Percentiles rank a stretch among this genome's conserved stretches.
Evolutionary conservation across 2,329 filamentous ascomycete genomes (phyloP).

Genomic region (Pyrenochaeta sp.): DNA sequence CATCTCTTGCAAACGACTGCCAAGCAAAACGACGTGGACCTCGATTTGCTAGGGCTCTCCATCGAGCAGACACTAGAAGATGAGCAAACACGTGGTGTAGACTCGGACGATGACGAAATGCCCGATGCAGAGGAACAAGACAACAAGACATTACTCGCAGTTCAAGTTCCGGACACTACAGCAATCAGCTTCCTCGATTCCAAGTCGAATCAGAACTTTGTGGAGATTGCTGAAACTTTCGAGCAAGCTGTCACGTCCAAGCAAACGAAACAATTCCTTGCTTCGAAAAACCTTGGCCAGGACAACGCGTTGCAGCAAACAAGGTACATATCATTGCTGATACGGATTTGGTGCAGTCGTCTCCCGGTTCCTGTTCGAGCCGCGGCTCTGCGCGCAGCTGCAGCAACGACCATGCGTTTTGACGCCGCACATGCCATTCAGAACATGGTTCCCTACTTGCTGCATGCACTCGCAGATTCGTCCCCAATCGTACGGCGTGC

Average conservation of each 20-base stretch:
- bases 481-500: conserved; percentile 79
- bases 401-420: conserved; percentile 28
- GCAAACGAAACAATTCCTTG: conserved; percentile 56
- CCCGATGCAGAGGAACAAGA: conserved; percentile 59
- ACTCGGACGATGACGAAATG: conserved; percentile 61
- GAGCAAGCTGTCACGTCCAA: conserved; percentile 35
- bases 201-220: conserved; percentile 31
- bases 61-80: conserved; percentile 24
- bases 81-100: conserved; percentile 13
- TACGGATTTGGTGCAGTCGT: conserved; percentile 76
- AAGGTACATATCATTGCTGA: conserved; percentile 78
- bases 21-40: conserved; percentile 72
- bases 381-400: conserved; percentile 70
- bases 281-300: conserved; percentile 63
- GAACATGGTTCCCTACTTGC: conserved; percentile 79
- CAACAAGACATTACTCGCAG: conserved; percentile 11
- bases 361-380: conserved; percentile 74
- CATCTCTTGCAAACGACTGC: conserved; percentile 73
- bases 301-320: conserved; percentile 66
- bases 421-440: conserved; percentile 72
- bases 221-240: conserved; percentile 39
- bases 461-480: conserved; percentile 77
- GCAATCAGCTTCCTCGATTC: conserved; percentile 38
- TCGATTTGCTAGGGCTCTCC: conserved; percentile 66
- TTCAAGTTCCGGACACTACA: conserved; percentile 34